Evolutionary conservation across 1,139 yeast species (phyloP).

Genomic region (Wickerhamomyces sp.): DNA sequence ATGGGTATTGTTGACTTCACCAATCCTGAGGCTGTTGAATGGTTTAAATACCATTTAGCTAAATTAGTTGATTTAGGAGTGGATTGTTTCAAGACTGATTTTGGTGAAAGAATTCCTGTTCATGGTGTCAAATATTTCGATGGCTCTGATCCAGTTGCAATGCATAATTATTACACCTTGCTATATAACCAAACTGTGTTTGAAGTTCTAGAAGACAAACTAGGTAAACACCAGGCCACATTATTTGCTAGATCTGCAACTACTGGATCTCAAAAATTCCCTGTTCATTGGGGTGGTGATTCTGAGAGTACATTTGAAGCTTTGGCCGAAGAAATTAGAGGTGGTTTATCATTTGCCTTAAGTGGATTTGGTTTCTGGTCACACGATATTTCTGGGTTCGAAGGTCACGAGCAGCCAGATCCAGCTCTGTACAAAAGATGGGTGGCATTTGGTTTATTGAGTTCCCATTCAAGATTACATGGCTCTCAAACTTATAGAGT

Average conservation of each 20-base stretch:
- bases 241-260: slow-evolving; percentile 21
- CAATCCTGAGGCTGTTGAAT: slow-evolving; percentile 18
- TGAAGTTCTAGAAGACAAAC: slow-evolving; percentile 16
- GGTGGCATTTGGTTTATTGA: slow-evolving; percentile 18
- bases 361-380: slow-evolving; percentile 22
- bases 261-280: slow-evolving; percentile 19
- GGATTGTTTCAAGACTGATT: slow-evolving; percentile 20
- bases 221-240: slow-evolving; percentile 17
- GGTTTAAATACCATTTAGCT: slow-evolving; percentile 14
- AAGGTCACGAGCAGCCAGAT: slow-evolving; percentile 16
- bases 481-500: slow-evolving; percentile 19
- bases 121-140: slow-evolving; percentile 12
- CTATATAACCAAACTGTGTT: slow-evolving; percentile 19
- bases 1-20: slow-evolving; percentile 20
- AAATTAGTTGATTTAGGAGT: slow-evolving; percentile 18
- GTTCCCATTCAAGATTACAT: slow-evolving; percentile 20
- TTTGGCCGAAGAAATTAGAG: slow-evolving; percentile 21
- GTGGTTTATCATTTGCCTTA: slow-evolving; percentile 16
- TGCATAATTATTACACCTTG: slow-evolving; percentile 20
- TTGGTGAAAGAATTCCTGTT: slow-evolving; percentile 21
- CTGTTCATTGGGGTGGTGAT: slow-evolving; percentile 23
- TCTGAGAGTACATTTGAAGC: slow-evolving; percentile 21
- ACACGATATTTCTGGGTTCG: slow-evolving; percentile 21
- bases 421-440: slow-evolving; percentile 21
- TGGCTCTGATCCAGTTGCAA: slow-evolving; percentile 12